These are phyloP conservation scores for Teratosphaeria viscida DNA, from an alignment of 2,329 filamentous ascomycete genomes.

Conservation along the genomic window DNA sequence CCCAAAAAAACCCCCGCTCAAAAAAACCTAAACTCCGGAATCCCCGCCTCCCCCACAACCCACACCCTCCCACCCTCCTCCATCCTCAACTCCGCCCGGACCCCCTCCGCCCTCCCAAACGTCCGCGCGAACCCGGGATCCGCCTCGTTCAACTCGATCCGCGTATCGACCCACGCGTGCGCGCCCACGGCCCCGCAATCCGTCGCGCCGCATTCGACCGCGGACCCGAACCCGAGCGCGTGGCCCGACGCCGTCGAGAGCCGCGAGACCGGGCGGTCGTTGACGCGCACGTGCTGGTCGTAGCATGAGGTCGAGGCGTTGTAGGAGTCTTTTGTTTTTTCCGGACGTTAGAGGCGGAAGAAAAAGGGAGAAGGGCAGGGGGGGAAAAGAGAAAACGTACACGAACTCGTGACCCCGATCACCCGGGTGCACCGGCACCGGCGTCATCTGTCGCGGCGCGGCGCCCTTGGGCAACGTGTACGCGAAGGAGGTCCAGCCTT, in stretches of 20 bases:
- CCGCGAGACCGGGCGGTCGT: slow-evolving; percentile 30
- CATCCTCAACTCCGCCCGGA: slow-evolving; percentile 33
- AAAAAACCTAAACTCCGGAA: not conserved
- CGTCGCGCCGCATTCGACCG: slow-evolving; percentile 14
- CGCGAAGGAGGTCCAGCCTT: not conserved
- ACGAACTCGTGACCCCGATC: not conserved
- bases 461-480: not conserved
- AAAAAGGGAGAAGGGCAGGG: not conserved
- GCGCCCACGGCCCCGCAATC: slow-evolving; percentile 32
- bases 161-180: slow-evolving; percentile 34
- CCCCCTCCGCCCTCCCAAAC: slow-evolving; percentile 25
- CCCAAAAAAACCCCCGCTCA: not conserved
- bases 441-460: not conserved
- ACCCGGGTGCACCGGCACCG: not conserved
- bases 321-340: not conserved
- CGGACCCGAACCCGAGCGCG: slow-evolving; percentile 1
- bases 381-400: not conserved
- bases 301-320: slow-evolving; percentile 31
- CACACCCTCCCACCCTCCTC: slow-evolving; percentile 34
- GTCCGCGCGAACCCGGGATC: slow-evolving; percentile 33
- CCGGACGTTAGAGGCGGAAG: not conserved
- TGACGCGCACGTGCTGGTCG: slow-evolving; percentile 31
- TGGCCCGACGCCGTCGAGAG: slow-evolving; percentile 29
- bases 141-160: slow-evolving; percentile 25
- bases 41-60: slow-evolving; percentile 5